Base-by-base conservation (phyloP, 768 basidiomycete species). In the Rhodotorula kratochvilovae region DNA sequence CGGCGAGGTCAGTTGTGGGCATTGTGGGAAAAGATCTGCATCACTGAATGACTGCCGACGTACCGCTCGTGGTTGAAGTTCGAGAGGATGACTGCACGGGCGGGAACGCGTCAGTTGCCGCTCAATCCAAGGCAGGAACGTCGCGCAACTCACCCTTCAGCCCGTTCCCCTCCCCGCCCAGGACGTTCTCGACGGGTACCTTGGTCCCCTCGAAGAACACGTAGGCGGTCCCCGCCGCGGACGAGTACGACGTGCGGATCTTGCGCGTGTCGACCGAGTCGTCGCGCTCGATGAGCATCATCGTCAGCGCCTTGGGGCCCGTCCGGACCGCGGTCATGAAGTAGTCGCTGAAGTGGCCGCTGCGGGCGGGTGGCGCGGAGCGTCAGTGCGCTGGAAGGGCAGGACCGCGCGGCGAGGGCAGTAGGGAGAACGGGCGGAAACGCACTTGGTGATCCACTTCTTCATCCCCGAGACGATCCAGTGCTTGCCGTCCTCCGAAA, bases 211-310 rank as follows among this genome's bases (percentile, higher is more conserved):
- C 90, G 74, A 92, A 93, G 0, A 85, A 89, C 39, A 95, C 87
- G 76, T 86, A 92, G 6, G 80, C 79, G 2, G 94, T 96, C 17
- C 94, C 94, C 23, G 94, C 94, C 7, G 91, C 83, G 0, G 88
- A 76, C 0, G 91, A 93, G 80, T 98, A 94, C n/a, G 87, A 87
- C 0, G 92, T 93, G 83, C 91, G 91, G 82, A 94, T 94, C 15
- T 85, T 81, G 77, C 87, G 89, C 2, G 92, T 93, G 80, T 91
- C 88, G 25, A 94, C 86, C 58, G 57, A 90, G 71, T 90, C 89
- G 13, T 84, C 58, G 83, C 91, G 86, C 77, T 92, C 90, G 10
- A 96, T 87, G 25, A 94, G 84, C 73, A 96, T 89, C 65, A 91
- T 89, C 31, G 92, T 90, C 70, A 94, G 86, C 17, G 90, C 89